These are phyloP conservation scores for Candida morakotiae DNA, from an alignment of 805 yeast species.

Conservation along the genomic window DNA sequence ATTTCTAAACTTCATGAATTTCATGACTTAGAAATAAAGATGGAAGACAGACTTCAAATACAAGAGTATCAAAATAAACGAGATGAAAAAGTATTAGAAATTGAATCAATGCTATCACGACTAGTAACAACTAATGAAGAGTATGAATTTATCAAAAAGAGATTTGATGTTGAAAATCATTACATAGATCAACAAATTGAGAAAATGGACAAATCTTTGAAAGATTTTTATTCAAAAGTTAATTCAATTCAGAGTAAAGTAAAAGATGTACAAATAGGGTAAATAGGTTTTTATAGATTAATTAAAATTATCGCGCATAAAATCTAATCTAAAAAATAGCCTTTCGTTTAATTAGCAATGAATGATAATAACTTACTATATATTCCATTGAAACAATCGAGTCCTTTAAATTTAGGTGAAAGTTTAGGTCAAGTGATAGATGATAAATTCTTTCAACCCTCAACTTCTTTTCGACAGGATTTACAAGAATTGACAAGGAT, in stretches of 20 bases:
- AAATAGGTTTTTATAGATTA: background rate
- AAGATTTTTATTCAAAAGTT: background rate
- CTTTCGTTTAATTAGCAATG: background rate
- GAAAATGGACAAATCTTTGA: background rate
- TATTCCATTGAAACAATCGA: conserved; percentile 49
- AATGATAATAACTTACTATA: conserved; percentile 36
- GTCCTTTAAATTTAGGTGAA: conserved; percentile 35
- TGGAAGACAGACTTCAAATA: conserved; percentile 1
- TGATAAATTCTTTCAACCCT: conserved; percentile 40
- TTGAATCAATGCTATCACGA: conserved; percentile 10
- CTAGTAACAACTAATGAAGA: conserved; percentile 15
- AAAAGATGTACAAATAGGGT: background rate
- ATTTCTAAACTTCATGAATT: conserved; percentile 15
- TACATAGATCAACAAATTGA: background rate
- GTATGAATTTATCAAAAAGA: conserved; percentile 2
- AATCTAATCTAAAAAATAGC: background rate
- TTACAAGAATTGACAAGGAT: conserved; percentile 32
- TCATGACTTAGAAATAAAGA: conserved; percentile 6
- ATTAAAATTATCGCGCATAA: conserved; percentile 1
- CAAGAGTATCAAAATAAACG: conserved; percentile 5
- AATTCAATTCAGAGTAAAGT: background rate
- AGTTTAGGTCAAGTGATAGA: conserved; percentile 43
- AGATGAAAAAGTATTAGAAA: conserved; percentile 6
- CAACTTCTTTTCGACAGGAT: conserved; percentile 29
- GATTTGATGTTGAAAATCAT: conserved; percentile 2